These are phyloP conservation scores for Candida suzukii DNA, from an alignment of 805 yeast species.

Conservation along the genomic window DNA sequence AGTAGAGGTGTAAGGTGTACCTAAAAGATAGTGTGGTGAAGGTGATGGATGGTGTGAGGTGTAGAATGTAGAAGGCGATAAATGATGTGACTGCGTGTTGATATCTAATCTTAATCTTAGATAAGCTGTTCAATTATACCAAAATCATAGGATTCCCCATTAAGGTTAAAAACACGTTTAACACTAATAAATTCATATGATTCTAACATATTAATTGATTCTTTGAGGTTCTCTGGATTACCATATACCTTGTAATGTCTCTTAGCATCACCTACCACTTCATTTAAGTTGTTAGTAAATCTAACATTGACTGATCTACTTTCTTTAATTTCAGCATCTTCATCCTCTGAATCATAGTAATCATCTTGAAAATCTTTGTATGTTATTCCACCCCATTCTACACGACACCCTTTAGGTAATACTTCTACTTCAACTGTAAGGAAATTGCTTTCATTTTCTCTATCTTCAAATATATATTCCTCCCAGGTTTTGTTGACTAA, in stretches of 20 bases:
- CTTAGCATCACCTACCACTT: no score
- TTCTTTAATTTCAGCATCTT: constrained; percentile 21
- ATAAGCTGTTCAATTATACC: constrained; percentile 7
- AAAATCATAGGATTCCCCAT: constrained; percentile 2
- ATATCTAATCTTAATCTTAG: background rate
- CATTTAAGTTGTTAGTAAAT: constrained; percentile 36
- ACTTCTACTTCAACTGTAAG: constrained; percentile 47
- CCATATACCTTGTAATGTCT: constrained; percentile 18
- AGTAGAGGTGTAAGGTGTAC: no score
- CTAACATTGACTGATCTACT: constrained; percentile 37
- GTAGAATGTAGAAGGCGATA: no score
- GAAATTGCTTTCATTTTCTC: constrained; percentile 22
- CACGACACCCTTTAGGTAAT: constrained; percentile 56
- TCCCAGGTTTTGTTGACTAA: constrained; percentile 38
- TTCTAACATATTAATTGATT: constrained; percentile 1
- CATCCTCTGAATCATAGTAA: constrained; percentile 34
- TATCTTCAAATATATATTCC: constrained; percentile 25
- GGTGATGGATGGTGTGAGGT: no score
- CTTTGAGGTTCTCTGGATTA: constrained; percentile 2
- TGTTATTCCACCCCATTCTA: constrained; percentile 72
- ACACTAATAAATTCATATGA: constrained; percentile 20
- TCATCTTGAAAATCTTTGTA: constrained; percentile 34
- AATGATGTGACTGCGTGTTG: no score
- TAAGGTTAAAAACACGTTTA: constrained; percentile 6
- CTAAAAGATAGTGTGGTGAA: no score